Base-by-base conservation (phyloP, 106 monocot genomes). In the Chionographis japonica region DNA sequence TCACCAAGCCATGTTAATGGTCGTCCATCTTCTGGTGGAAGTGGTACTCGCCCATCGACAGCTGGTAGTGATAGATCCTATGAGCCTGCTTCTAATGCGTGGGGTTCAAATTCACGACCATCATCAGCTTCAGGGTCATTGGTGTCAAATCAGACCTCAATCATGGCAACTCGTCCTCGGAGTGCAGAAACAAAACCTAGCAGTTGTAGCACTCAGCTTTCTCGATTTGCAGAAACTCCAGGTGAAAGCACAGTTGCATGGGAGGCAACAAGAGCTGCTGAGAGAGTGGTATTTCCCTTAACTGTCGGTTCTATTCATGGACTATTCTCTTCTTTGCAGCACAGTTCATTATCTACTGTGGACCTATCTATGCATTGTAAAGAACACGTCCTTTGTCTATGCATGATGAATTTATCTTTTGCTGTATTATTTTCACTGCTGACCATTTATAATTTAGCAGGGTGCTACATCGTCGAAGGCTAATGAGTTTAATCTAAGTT, bases 131-230 rank as follows among this genome's bases (percentile, higher is more conserved):
- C 97, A 2, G 92, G 93, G 16, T 17, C 77, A 60, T 78, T 83
- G 43, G 67, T 80, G 36, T 68, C 82, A 60, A 83, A 74, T 62
- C 90, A 98, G 60, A 40, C 52, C 50, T 71, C 77, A 53, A 36
- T 65, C 4, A 54, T 58, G 8, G 50, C 84, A 60, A 62, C 82
- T 18, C 92, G 97, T 9, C 97, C 97, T 53, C 82, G 87, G 76
- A 98, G 97, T 83, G 97, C 97, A 37, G 97, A 98, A 66, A 85
- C 92, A 72, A 84, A 90, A 54, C 85, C 87, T 50, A 82, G 84
- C 50, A 89, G 97, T 50, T 82, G 84, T 52, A 89, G 97, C 56
- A 87, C 90, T 68, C 97, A 98, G 61, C 70, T 87, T 4, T 90
- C 92, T 59, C 77, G 86, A 8, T 90, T 90, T 83, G 89, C 87